Percentiles rank a stretch among this genome's conserved stretches.
Conservation (phyloP, 257 asterid genomes). For the Verbena officinalis region DNA sequence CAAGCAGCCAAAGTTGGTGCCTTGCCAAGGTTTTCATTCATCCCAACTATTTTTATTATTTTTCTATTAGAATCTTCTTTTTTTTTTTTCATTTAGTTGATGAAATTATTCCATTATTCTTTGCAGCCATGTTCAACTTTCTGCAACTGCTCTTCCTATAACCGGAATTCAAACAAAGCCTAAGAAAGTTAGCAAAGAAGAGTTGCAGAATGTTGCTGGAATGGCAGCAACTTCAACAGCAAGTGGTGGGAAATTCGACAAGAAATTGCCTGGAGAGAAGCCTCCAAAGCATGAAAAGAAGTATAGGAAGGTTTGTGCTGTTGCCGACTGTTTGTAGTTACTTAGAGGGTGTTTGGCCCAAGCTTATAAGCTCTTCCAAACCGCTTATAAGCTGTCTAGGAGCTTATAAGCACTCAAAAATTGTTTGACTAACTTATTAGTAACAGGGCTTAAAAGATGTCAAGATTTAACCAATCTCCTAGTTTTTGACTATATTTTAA, state of each 20-base stretch:
- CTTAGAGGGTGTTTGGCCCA: neutral
- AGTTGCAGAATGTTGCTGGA: conserved; percentile 90
- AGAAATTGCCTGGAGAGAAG: conserved; percentile 89
- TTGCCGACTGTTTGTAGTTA: conserved; percentile 10
- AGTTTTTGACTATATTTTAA: no score
- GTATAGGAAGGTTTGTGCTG: conserved; percentile 68
- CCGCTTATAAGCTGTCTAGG: no score
- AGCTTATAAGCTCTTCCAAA: no score
- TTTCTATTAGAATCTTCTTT: neutral
- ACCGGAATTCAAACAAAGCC: conserved; percentile 76
- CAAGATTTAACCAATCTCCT: no score
- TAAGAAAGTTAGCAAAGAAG: conserved; percentile 76
- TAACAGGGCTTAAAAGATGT: no score
- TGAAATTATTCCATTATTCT: neutral
- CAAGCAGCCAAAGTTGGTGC: conserved; percentile 86
- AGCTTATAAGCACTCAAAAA: no score
- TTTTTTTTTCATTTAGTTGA: neutral
- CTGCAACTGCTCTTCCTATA: conserved; percentile 88
- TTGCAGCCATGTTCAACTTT: conserved; percentile 89
- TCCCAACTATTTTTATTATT: neutral
- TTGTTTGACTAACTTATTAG: no score
- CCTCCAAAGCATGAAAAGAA: conserved; percentile 91
- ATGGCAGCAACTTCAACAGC: conserved; percentile 94
- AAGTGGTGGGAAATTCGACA: conserved; percentile 98
- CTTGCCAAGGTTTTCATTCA: conserved; percentile 71